Percentiles rank a stretch among this genome's conserved stretches.
phyloP scores from a whole-genome alignment of 805 yeast species.

The Candida vaughaniae region DNA sequence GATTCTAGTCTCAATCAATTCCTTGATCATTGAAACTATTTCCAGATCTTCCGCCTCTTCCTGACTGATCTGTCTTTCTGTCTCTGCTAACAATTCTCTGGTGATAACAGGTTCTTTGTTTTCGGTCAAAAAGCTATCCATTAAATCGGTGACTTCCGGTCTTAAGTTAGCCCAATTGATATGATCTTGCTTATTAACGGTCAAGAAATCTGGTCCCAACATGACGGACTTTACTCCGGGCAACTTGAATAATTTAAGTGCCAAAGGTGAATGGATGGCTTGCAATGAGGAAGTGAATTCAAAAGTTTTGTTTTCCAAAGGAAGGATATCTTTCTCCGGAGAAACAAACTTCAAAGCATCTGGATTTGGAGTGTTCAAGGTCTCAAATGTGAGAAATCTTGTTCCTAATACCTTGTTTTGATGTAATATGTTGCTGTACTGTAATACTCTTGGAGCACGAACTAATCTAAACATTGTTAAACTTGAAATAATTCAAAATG shows the following conservation, averaged over 20 bases:
- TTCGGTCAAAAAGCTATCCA: constrained; percentile 46
- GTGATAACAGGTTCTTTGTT: constrained; percentile 40
- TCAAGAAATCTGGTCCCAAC: constrained; percentile 73
- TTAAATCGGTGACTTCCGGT: constrained; percentile 63
- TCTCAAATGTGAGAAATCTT: constrained; percentile 35
- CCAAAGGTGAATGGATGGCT: constrained; percentile 63
- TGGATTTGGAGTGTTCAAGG: constrained; percentile 70
- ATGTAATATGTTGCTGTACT: background rate
- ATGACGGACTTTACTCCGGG: constrained; percentile 68
- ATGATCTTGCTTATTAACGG: constrained; percentile 65
- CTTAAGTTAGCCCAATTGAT: constrained; percentile 56
- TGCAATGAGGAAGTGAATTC: constrained; percentile 55
- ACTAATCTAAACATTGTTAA: too few species aligned
- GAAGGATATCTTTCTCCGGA: constrained; percentile 45
- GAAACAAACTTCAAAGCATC: constrained; percentile 70
- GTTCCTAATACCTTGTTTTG: background rate
- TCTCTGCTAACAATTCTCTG: constrained; percentile 39
- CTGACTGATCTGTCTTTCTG: constrained; percentile 47
- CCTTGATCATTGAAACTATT: constrained; percentile 85
- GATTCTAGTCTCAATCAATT: constrained; percentile 87
- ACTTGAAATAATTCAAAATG: too few species aligned
- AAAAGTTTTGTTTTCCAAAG: constrained; percentile 46
- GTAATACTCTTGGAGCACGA: background rate
- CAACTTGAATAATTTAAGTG: constrained; percentile 55
- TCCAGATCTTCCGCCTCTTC: constrained; percentile 55